Base-by-base conservation (phyloP, 2,329 filamentous ascomycete genomes). In the Eutypa lata region DNA sequence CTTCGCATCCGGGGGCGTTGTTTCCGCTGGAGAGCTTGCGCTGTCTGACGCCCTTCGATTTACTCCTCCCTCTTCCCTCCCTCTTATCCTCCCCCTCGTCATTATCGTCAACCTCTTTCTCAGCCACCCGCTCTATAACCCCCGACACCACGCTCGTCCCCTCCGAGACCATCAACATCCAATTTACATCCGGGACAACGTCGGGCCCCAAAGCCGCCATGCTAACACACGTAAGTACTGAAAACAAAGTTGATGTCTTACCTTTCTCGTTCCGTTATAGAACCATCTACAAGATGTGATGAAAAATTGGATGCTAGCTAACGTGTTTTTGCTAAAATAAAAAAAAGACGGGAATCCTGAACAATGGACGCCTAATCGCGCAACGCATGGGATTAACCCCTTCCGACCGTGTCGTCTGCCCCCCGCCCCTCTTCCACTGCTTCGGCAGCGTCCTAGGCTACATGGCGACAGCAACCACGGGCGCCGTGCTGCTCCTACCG, bases 141-240 rank as follows among this genome's bases (percentile, higher is more conserved):
- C 79, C 80, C 0, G 75, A 79, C 50, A 51, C 68, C 22, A 73
- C 74, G 0, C 75, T 87, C 1, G 60, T 76, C 16, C 77, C 84
- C 0, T 69, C 82, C 55, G 93, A 97, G 48, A 84, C 88, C 2
- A 87, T 95, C 60, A 97, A 97, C 67, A 96, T 97, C 58, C 93
- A 97, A 70, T 97, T 97, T 74, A 99, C 94, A 0, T 93, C 88
- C 0, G 94, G 93, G n/a, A 97, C 94, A 0, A 97, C 94, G 0
- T 90, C 89, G 1, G 78, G 82, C 64, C 93, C 92, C 21, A 97
- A 97, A 73, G 94, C 94, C 0, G 93, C 93, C 1, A 95, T 91
- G 75, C 80, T 99, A 31, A 87, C 83, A 0, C 93, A 97, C 72
- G 81, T n/a, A n/a, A n/a, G n/a, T n/a, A n/a, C n/a, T n/a, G n/a